These are phyloP conservation scores for Begonia loranthoides DNA, from an alignment of 306 rosid genomes.

Conservation along the genomic window DNA sequence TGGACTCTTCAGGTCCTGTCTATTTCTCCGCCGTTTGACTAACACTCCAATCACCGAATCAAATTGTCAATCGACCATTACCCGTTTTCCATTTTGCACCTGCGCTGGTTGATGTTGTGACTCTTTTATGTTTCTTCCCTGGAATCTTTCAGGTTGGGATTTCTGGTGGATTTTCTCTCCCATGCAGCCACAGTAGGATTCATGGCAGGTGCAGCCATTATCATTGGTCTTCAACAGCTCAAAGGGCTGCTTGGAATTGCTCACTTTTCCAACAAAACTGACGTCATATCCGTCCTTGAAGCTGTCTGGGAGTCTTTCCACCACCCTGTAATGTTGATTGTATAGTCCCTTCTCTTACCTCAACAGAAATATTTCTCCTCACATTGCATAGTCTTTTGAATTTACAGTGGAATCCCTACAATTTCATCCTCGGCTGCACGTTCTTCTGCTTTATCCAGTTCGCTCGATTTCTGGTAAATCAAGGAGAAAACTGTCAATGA, in stretches of 20 bases:
- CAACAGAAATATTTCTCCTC: not conserved
- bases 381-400: not conserved
- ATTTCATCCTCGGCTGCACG: slow-evolving; percentile 44
- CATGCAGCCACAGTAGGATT: slow-evolving; percentile 64
- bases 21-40: not conserved
- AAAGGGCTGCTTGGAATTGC: slow-evolving; percentile 48
- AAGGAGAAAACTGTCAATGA: too few species aligned
- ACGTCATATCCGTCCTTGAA: slow-evolving; percentile 40
- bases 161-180: slow-evolving; percentile 63
- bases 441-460: slow-evolving; percentile 56
- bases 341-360: slow-evolving; percentile 8
- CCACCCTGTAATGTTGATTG: slow-evolving; percentile 22
- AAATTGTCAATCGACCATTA: too few species aligned
- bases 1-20: slow-evolving; percentile 49
- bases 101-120: too few species aligned
- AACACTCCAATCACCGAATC: not conserved
- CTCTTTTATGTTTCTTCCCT: not conserved
- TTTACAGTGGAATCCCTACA: slow-evolving; percentile 63
- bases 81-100: too few species aligned
- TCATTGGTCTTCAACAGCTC: slow-evolving; percentile 66
- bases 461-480: slow-evolving; percentile 48
- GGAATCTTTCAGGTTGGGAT: slow-evolving; percentile 36
- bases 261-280: slow-evolving; percentile 53
- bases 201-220: slow-evolving; percentile 64
- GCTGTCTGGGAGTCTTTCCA: slow-evolving; percentile 37